Percentiles rank a stretch among this genome's conserved stretches.
phyloP scores from a whole-genome alignment of 192 early-diverging fungal genomes.

The Gamsiella multidivaricata region DNA sequence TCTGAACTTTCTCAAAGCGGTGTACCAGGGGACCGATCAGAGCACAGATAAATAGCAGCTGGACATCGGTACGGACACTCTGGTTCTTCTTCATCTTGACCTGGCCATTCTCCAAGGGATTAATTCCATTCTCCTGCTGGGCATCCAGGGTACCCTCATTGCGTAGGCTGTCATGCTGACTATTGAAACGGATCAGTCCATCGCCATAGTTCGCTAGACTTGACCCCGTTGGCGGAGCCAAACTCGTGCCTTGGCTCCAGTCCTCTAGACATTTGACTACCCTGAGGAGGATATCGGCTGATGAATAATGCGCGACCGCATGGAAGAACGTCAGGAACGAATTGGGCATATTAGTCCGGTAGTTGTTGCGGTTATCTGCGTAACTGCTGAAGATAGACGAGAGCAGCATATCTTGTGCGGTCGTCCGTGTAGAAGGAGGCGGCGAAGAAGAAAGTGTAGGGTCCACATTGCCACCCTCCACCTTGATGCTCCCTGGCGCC shows the following conservation, averaged over 20 bases:
- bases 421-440: constrained; percentile 13
- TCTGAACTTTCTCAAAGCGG: constrained; percentile 70
- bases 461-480: constrained; percentile 4
- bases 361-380: constrained; percentile 71
- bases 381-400: constrained; percentile 68
- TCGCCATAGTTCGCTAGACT: constrained; percentile 28
- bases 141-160: constrained; percentile 16
- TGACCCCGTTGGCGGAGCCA: constrained; percentile 15
- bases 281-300: constrained; percentile 67
- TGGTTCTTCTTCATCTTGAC: constrained; percentile 13
- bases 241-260: constrained; percentile 31
- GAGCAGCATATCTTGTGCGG: constrained; percentile 59
- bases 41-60: constrained; percentile 77
- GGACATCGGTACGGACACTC: constrained; percentile 67
- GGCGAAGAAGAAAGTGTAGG: background rate
- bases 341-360: constrained; percentile 74
- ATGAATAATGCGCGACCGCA: constrained; percentile 79
- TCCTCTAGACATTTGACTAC: constrained; percentile 60
- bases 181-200: constrained; percentile 18
- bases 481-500: constrained; percentile 17
- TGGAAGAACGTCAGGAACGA: constrained; percentile 79
- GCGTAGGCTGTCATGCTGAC: constrained; percentile 1
- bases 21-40: constrained; percentile 78
- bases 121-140: background rate
- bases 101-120: background rate